Evolutionary conservation across 2,329 filamentous ascomycete species (phyloP).

Genomic region (Cryphonectria japonica): DNA sequence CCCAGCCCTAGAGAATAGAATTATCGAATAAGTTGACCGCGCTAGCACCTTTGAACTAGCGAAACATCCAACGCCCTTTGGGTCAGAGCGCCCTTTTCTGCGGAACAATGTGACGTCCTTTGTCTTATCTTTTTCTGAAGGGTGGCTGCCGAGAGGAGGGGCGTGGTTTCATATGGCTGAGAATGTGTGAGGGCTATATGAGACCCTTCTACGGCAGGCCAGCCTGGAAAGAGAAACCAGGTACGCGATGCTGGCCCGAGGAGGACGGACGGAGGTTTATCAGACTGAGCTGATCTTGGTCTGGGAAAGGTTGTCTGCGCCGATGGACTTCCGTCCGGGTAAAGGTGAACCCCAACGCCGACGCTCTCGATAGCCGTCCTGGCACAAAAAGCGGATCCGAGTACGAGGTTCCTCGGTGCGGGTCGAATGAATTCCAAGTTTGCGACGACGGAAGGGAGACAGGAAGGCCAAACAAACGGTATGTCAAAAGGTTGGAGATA

Average conservation of each 20-base stretch:
- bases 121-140: not conserved
- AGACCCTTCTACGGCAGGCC: not conserved
- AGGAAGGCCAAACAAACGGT: not conserved
- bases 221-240: not conserved
- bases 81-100: not conserved
- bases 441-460: not conserved
- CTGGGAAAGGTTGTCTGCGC: not conserved
- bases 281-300: not conserved
- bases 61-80: not conserved
- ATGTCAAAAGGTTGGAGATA: not conserved
- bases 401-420: not conserved
- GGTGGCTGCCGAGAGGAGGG: not conserved
- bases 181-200: not conserved
- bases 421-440: not conserved
- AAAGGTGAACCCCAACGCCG: not conserved
- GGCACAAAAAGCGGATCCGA: not conserved
- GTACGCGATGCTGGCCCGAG: not conserved
- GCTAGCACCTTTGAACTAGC: slow-evolving; percentile 6
- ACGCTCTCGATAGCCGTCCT: not conserved
- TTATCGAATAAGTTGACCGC: not conserved
- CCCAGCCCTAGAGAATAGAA: not conserved
- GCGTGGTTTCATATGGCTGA: slow-evolving; percentile 4
- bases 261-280: not conserved
- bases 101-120: slow-evolving; percentile 6
- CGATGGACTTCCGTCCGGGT: not conserved